phyloP scores from a whole-genome alignment of 495 filamentous ascomycete genomes.

The Opeltia flavorubescens region DNA sequence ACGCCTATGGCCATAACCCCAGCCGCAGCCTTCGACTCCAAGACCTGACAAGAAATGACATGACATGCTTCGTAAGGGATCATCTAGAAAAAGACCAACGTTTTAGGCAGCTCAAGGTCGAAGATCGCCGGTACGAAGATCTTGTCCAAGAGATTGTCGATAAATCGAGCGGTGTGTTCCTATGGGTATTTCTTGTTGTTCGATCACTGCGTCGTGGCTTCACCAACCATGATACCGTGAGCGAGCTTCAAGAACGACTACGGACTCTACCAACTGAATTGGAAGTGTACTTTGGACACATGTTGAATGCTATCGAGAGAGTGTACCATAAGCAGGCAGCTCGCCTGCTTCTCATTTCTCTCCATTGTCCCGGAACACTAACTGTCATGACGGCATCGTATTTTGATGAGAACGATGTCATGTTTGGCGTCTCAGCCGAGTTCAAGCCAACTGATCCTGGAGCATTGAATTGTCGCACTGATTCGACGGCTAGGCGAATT shows the following conservation, averaged over 20 bases:
- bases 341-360: constrained; percentile 1
- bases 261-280: constrained; percentile 7
- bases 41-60: constrained; percentile 21
- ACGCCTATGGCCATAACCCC: constrained; percentile 17
- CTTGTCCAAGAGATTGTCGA: constrained; percentile 14
- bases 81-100: constrained; percentile 7
- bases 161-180: constrained; percentile 24
- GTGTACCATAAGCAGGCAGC: constrained; percentile 9
- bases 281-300: constrained; percentile 9
- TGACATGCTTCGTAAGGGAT: constrained; percentile 16
- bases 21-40: constrained; percentile 15
- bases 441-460: background rate
- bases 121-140: background rate
- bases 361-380: background rate
- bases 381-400: background rate
- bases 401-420: constrained; percentile 5
- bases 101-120: background rate
- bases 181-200: constrained; percentile 19
- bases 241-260: constrained; percentile 5
- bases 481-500: background rate
- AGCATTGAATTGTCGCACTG: background rate
- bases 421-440: background rate
- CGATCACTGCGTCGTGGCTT: constrained; percentile 9
- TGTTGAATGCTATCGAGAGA: constrained; percentile 5
- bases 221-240: constrained; percentile 6